Percentiles rank a stretch among this genome's conserved stretches.
These are phyloP conservation scores for Chrysosporium keratinophilum DNA, from an alignment of 2,329 filamentous ascomycete species.

Conservation along the genomic window DNA sequence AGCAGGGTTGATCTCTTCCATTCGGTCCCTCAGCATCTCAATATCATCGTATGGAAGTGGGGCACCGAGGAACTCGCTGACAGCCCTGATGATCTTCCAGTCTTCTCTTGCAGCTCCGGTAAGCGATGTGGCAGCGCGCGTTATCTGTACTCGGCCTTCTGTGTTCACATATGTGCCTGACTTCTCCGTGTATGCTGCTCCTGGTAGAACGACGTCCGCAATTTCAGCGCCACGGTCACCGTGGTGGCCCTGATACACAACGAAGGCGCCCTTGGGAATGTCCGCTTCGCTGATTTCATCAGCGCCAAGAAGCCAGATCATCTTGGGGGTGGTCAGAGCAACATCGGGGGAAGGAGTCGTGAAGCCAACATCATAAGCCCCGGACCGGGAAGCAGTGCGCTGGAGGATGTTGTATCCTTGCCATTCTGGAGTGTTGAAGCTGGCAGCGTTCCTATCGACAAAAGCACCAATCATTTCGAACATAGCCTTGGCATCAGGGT, in stretches of 20 bases:
- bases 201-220: conserved; percentile 86
- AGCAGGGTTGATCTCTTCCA: conserved; percentile 88
- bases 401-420: conserved; percentile 97
- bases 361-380: conserved; percentile 93
- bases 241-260: conserved; percentile 97
- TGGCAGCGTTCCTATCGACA: conserved; percentile 82
- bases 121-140: conserved; percentile 75
- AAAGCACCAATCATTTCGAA: conserved; percentile 86
- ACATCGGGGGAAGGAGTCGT: conserved; percentile 72
- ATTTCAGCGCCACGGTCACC: conserved; percentile 88
- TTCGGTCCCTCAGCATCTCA: conserved; percentile 76
- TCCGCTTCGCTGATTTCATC: conserved; percentile 79
- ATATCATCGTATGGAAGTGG: conserved; percentile 91
- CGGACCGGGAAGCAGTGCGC: conserved; percentile 79
- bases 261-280: conserved; percentile 89
- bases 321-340: conserved; percentile 78
- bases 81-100: conserved; percentile 97
- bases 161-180: conserved; percentile 94
- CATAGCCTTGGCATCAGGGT: conserved; percentile 80
- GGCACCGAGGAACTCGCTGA: conserved; percentile 77
- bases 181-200: conserved; percentile 95
- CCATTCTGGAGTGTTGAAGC: conserved; percentile 84
- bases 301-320: conserved; percentile 91
- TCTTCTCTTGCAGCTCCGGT: conserved; percentile 86
- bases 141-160: conserved; percentile 90